Evolutionary conservation across 345 rosid species (phyloP).

Genomic region (Limnanthes douglasii): DNA sequence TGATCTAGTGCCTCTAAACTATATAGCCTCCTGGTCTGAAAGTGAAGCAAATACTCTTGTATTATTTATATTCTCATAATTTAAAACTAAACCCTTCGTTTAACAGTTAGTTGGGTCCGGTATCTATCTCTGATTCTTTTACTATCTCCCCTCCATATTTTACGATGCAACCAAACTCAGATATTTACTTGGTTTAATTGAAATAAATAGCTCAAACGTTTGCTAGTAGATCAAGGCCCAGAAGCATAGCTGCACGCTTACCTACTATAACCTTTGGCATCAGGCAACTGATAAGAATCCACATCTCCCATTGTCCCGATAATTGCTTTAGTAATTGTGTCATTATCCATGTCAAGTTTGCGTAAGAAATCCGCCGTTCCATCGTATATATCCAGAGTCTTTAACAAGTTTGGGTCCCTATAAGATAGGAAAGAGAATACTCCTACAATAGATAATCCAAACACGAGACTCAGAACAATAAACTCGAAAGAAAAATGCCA

Average conservation of each 20-base stretch:
- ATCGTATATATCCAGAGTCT: slow-evolving; percentile 80
- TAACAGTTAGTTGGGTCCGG: no score
- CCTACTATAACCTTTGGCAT: slow-evolving; percentile 99
- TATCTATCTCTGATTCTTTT: no score
- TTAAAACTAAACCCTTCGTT: no score
- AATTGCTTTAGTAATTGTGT: slow-evolving; percentile 77
- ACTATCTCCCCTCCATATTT: no score
- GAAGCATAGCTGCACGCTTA: slow-evolving; percentile 10
- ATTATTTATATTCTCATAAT: no score
- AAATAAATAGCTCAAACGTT: no score
- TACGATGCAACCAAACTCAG: no score
- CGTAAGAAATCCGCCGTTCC: slow-evolving; percentile 79
- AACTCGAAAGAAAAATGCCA: not conserved
- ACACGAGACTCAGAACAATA: slow-evolving; percentile 5
- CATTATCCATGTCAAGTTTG: slow-evolving; percentile 69
- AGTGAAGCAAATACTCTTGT: no score
- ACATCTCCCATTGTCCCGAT: slow-evolving; percentile 94
- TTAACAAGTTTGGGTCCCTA: slow-evolving; percentile 85
- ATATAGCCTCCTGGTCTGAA: no score
- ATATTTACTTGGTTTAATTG: no score
- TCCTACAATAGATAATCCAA: slow-evolving; percentile 20
- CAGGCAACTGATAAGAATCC: slow-evolving; percentile 92
- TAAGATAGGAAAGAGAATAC: slow-evolving; percentile 80
- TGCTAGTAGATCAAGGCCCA: no score
- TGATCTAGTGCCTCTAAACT: no score